A percentile compares a stretch with the other conserved stretches of the same genome.
These are phyloP conservation scores for Cryphonectria parasitica DNA, from an alignment of 2,329 filamentous ascomycete genomes.

Conservation along the genomic window DNA sequence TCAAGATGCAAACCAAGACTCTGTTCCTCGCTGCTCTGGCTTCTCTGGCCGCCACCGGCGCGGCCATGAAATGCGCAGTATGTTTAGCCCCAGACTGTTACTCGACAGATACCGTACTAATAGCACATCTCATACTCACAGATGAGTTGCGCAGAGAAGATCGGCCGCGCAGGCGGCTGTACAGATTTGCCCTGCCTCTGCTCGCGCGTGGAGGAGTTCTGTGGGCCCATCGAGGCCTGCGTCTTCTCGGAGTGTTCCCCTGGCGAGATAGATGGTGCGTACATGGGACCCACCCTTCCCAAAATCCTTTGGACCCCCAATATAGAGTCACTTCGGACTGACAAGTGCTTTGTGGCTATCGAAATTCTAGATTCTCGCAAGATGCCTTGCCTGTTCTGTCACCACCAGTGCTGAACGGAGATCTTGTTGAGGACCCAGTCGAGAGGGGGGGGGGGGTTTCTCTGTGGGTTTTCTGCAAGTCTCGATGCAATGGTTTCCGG, in stretches of 20 bases:
- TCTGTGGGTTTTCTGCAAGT: not conserved
- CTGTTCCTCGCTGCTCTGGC: not conserved
- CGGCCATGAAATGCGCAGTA: not conserved
- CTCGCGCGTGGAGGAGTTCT: not conserved
- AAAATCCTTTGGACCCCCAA: not conserved
- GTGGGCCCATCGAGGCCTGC: not conserved
- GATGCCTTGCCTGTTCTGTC: not conserved
- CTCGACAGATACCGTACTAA: not conserved
- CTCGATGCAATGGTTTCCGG: not conserved
- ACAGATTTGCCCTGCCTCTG: not conserved
- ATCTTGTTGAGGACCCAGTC: too few species aligned
- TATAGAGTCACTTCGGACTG: not conserved
- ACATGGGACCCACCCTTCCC: not conserved
- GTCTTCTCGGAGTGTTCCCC: not conserved
- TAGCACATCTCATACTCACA: not conserved
- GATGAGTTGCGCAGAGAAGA: not conserved
- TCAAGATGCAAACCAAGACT: not conserved
- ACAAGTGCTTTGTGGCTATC: not conserved
- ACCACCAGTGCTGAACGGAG: not conserved
- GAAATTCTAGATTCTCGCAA: not conserved
- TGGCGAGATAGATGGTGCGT: not conserved
- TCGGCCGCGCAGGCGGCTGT: not conserved
- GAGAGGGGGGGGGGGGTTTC: not conserved
- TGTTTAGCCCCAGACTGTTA: not conserved
- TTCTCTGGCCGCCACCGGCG: not conserved